A percentile compares a stretch with the other conserved stretches of the same genome.
Conservation (phyloP, 345 rosid genomes). For the Balakata baccata region DNA sequence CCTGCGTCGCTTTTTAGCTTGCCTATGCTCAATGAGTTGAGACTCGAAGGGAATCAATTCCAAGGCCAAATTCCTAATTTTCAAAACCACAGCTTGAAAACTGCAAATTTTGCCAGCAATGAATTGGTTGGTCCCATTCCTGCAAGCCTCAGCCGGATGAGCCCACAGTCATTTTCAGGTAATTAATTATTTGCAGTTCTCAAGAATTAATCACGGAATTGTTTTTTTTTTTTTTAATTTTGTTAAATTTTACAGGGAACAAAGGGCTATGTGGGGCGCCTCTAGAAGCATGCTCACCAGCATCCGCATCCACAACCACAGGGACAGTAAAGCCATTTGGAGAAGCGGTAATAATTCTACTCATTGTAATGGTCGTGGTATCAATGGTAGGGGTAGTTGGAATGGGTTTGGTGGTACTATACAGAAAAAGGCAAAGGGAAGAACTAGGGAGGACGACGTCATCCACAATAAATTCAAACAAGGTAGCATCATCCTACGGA, state of each 20-base stretch:
- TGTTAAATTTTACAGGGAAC: slow-evolving; percentile 43
- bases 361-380: slow-evolving; percentile 28
- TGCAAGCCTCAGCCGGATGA: slow-evolving; percentile 37
- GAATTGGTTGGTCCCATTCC: slow-evolving; percentile 74
- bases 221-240: background rate
- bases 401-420: slow-evolving; percentile 18
- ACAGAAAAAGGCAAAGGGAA: slow-evolving; percentile 16
- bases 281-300: slow-evolving; percentile 35
- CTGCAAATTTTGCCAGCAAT: slow-evolving; percentile 53
- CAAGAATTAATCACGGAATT: background rate
- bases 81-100: slow-evolving; percentile 30
- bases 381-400: slow-evolving; percentile 26
- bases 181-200: background rate
- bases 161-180: slow-evolving; percentile 58
- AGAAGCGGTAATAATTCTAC: slow-evolving; percentile 11
- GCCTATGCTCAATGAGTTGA: slow-evolving; percentile 56
- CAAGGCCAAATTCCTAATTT: slow-evolving; percentile 55
- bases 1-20: slow-evolving; percentile 50
- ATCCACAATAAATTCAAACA: slow-evolving; percentile 15
- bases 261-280: slow-evolving; percentile 57
- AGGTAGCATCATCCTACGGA: background rate
- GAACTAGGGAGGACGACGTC: slow-evolving; percentile 19
- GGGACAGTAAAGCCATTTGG: background rate
- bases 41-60: slow-evolving; percentile 63
- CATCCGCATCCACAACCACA: background rate